phyloP scores from a whole-genome alignment of 768 basidiomycete genomes.

The Boletus subparvulus region DNA sequence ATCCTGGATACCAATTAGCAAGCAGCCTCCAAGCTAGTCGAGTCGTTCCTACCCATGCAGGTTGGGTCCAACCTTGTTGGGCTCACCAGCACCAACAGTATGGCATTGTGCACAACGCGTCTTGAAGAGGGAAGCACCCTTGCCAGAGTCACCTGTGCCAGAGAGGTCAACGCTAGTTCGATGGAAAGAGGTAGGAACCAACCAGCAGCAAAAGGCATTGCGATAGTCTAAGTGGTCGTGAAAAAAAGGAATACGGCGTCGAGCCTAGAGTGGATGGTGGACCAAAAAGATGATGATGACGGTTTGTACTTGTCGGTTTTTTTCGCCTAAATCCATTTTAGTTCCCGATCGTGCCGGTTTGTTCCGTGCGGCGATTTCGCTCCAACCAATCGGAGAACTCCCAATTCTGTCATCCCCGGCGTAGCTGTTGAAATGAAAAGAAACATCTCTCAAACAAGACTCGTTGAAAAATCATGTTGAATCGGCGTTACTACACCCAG shows the following conservation, averaged over 20 bases:
- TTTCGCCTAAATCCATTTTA: conserved; percentile 17
- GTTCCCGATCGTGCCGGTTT: conserved; percentile 33
- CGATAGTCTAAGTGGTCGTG: conserved; percentile 4
- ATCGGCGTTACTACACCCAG: too few relatives aligned
- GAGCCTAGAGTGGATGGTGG: conserved; percentile 9
- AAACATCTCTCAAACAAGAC: too few relatives aligned
- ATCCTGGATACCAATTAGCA: conserved; percentile 43
- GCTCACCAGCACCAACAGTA: conserved; percentile 73
- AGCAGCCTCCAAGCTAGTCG: neutral
- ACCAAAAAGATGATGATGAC: neutral
- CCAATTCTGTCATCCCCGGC: neutral
- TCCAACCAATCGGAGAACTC: conserved; percentile 23
- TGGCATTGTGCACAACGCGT: conserved; percentile 95
- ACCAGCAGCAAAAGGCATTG: conserved; percentile 48
- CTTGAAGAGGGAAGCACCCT: conserved; percentile 96
- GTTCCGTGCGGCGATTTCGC: conserved; percentile 13
- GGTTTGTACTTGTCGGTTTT: conserved; percentile 8
- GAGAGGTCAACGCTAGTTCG: conserved; percentile 1
- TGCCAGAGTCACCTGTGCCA: conserved; percentile 70
- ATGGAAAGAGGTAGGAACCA: conserved; percentile 10
- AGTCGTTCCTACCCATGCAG: conserved; percentile 72
- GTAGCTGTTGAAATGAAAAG: too few relatives aligned
- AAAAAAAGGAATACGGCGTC: conserved; percentile 3
- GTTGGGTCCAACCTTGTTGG: conserved; percentile 93
- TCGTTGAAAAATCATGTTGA: too few relatives aligned